Percentiles rank a stretch among this genome's conserved stretches.
phyloP scores from a whole-genome alignment of 2,329 filamentous ascomycete species.

The Alternaria atra region DNA sequence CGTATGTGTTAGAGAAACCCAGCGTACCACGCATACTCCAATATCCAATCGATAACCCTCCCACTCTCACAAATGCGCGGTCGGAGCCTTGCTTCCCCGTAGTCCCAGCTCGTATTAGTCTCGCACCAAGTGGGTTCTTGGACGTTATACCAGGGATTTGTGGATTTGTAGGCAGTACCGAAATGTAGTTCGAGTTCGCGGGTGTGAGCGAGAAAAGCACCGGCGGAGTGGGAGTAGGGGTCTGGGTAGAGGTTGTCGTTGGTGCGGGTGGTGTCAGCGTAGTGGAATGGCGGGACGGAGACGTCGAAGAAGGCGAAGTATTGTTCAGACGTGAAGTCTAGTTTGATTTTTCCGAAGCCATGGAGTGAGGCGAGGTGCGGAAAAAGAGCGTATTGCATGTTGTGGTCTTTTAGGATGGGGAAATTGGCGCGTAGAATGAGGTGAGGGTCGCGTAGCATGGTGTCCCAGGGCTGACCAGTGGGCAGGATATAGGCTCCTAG shows the following conservation, averaged over 20 bases:
- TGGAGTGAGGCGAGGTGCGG: background rate
- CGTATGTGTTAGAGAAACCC: background rate
- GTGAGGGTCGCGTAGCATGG: background rate
- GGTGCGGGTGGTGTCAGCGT: background rate
- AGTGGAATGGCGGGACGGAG: constrained; percentile 19
- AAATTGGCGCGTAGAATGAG: background rate
- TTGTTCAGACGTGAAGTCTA: constrained; percentile 15
- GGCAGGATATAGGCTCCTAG: background rate
- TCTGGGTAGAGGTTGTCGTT: constrained; percentile 3
- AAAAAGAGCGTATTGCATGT: background rate
- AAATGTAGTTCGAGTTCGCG: constrained; percentile 15
- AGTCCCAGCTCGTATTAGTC: background rate
- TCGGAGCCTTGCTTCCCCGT: background rate
- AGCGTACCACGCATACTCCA: background rate
- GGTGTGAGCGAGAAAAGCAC: constrained; percentile 13
- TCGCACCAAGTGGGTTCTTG: background rate
- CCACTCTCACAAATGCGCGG: background rate
- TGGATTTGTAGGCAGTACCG: background rate
- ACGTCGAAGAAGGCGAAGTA: constrained; percentile 29
- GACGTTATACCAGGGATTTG: constrained; percentile 19
- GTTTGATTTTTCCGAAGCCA: constrained; percentile 24
- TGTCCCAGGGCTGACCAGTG: background rate
- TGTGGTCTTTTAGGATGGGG: background rate
- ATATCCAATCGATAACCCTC: background rate
- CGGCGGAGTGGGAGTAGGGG: background rate